Evolutionary conservation across 371 early-diverging fungal species (phyloP).

Genomic region (Actinomortierella wolfii): DNA sequence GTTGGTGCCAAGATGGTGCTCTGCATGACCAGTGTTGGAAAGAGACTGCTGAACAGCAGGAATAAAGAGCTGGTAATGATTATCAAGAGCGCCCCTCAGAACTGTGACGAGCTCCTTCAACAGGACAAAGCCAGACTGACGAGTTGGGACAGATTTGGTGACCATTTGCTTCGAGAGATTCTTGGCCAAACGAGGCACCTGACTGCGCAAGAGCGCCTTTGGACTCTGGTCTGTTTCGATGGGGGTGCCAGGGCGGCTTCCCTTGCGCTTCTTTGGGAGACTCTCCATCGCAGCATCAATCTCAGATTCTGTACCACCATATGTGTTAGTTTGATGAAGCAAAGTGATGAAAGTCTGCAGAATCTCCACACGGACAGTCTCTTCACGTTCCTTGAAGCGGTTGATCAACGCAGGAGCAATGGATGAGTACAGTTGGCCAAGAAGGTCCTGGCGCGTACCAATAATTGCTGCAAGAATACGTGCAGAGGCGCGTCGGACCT

Average conservation of each 20-base stretch:
- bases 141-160: slow-evolving; percentile 76
- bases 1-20: slow-evolving; percentile 64
- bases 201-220: slow-evolving; percentile 56
- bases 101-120: slow-evolving; percentile 74
- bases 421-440: slow-evolving; percentile 63
- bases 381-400: slow-evolving; percentile 91
- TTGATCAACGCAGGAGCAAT: slow-evolving; percentile 77
- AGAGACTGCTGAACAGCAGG: slow-evolving; percentile 75
- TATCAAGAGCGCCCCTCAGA: slow-evolving; percentile 73
- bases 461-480: slow-evolving; percentile 82
- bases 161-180: slow-evolving; percentile 72
- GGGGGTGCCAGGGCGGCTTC: slow-evolving; percentile 47
- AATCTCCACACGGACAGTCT: slow-evolving; percentile 88
- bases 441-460: slow-evolving; percentile 71
- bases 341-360: slow-evolving; percentile 77
- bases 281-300: slow-evolving; percentile 27
- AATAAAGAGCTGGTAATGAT: slow-evolving; percentile 67
- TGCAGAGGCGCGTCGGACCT: slow-evolving; percentile 86
- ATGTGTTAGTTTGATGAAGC: slow-evolving; percentile 72
- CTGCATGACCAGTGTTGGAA: slow-evolving; percentile 47
- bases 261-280: slow-evolving; percentile 39
- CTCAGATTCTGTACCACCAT: slow-evolving; percentile 47
- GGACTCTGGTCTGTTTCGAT: slow-evolving; percentile 56
- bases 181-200: slow-evolving; percentile 70
- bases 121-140: slow-evolving; percentile 77